phyloP scores from a whole-genome alignment of 192 early-diverging fungal species.

The Backusella westeae region DNA sequence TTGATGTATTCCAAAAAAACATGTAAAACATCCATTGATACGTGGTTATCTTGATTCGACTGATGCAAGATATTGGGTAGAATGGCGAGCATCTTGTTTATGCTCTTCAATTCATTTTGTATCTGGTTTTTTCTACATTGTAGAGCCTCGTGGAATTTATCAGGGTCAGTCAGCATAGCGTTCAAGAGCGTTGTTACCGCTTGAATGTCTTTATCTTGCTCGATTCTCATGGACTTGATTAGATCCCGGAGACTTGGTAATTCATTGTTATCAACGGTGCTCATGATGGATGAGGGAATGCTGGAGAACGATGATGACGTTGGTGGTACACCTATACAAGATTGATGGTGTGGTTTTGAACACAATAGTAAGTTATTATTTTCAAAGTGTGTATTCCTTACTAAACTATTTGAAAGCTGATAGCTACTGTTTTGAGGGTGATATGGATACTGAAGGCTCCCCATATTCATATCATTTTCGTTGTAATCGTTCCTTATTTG shows the following conservation, averaged over 20 bases:
- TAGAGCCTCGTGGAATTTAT: background rate
- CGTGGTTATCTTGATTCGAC: background rate
- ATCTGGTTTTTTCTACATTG: background rate
- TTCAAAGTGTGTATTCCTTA: too few species aligned
- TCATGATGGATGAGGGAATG: background rate
- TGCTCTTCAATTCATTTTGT: background rate
- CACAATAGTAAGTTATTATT: too few species aligned
- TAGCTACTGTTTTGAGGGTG: too few species aligned
- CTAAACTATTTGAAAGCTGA: too few species aligned
- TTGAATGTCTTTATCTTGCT: background rate
- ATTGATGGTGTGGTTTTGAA: too few species aligned
- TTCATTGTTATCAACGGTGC: background rate
- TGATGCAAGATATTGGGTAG: background rate
- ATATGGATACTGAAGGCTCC: too few species aligned
- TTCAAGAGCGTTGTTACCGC: background rate
- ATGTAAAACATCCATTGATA: background rate
- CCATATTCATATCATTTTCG: too few species aligned
- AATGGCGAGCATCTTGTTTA: background rate
- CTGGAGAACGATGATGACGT: background rate
- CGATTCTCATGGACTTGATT: background rate
- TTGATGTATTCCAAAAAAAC: too few species aligned
- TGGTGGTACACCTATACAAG: background rate
- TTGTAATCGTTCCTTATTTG: too few species aligned
- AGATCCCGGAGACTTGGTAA: background rate
- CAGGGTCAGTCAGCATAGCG: background rate